phyloP scores from a whole-genome alignment of 2,329 filamentous ascomycete genomes.

The Colletotrichum sp. region DNA sequence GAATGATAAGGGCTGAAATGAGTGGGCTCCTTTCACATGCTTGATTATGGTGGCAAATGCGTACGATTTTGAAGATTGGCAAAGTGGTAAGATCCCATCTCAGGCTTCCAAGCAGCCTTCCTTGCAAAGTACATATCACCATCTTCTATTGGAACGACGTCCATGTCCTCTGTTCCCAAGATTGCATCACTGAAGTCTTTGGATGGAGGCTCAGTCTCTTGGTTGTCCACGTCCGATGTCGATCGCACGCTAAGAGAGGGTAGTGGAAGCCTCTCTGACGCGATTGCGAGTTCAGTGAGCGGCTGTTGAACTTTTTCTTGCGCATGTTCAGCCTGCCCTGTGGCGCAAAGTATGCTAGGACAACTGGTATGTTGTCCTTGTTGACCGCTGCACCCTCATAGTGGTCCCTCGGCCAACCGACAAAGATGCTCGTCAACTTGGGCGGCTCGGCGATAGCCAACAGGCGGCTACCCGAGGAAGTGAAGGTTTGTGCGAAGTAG shows the following conservation, averaged over 20 bases:
- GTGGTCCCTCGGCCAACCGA: too few species aligned
- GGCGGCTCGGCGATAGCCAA: too few species aligned
- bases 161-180: not conserved
- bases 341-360: too few species aligned
- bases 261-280: not conserved
- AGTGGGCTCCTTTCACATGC: not conserved
- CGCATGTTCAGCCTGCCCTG: too few species aligned
- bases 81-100: not conserved
- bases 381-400: too few species aligned
- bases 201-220: not conserved
- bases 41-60: not conserved
- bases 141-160: not conserved
- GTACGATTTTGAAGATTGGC: accelerated
- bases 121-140: not conserved
- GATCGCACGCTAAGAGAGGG: not conserved
- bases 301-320: too few species aligned
- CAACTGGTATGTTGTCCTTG: too few species aligned
- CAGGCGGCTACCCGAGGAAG: too few species aligned
- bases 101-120: not conserved
- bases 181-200: not conserved
- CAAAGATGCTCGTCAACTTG: too few species aligned
- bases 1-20: accelerated
- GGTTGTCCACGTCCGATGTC: not conserved
- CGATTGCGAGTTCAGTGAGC: not conserved
- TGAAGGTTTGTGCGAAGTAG: too few species aligned